Evolutionary conservation across 2,329 filamentous ascomycete species (phyloP), one percentile per base, ranked within the genome.

Genomic region (Clonostachys chloroleuca): DNA sequence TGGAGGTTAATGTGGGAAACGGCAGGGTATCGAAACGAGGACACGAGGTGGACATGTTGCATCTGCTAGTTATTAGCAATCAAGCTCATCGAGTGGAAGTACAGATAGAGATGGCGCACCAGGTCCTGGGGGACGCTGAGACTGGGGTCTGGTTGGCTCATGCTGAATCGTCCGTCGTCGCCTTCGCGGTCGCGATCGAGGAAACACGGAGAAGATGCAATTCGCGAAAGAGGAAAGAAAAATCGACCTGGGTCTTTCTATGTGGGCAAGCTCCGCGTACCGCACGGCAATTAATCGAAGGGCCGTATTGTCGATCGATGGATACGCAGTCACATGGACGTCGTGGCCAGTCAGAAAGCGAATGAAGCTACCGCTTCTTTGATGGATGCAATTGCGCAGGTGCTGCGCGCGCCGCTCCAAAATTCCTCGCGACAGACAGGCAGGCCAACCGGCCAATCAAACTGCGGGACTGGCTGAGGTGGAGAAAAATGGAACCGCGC

Each of bases 21-120:
- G 50, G 81, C 70, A 3, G 92, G 88, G 66, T 92, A 96, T 58
- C 86, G 81, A 64, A 86, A 87, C 39, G 84, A 86, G 43, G 91
- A 96, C 53, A 96, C 76, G 52, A 96, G 82, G 66, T 97, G 92
- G 57, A 96, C 83, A 72, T 97, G 92, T 46, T 84, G 86, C 61
- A 95, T 81, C 89, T 94, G 61, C 16, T 34, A 33, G 33, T 13
- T 2, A 20, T 16, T 16, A 18, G n/a, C 44, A 17, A 12, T 17
- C 36, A 20, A 45, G n/a, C 5, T 14, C 34, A 35, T 35, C 14
- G 30, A 12, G 17, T 17, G 16, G 5, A 34, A 39, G 16, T 18
- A 45, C 24, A 12, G 5, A 45, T 16, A n/a, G 43, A 7, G 34
- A 42, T 5, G 34, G 56, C 68, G 47, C 59, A 72, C 68, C 49